Evolutionary conservation across 2,329 filamentous ascomycete species (phyloP).

Genomic region (Purpureocillium takamizusanense): DNA sequence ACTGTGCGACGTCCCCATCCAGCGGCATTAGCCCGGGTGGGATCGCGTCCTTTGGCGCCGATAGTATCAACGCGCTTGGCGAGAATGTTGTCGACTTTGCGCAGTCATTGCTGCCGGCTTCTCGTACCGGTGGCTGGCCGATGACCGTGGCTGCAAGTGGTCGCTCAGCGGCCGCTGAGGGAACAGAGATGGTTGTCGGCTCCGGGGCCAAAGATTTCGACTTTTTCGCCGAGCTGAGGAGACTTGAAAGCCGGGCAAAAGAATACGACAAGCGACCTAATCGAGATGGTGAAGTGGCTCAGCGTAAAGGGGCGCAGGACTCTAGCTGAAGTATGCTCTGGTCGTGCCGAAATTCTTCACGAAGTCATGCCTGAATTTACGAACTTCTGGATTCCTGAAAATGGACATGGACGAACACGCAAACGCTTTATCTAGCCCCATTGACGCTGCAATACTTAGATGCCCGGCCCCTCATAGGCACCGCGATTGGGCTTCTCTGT

Average conservation of each 20-base stretch:
- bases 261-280: constrained; percentile 1
- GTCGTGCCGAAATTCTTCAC: too few relatives aligned
- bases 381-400: too few relatives aligned
- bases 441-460: too few relatives aligned
- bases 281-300: not conserved
- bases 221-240: constrained; percentile 6
- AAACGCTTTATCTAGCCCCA: too few relatives aligned
- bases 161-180: not conserved
- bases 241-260: constrained; percentile 5
- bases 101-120: not conserved
- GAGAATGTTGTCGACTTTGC: not conserved
- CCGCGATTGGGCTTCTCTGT: constrained; percentile 10
- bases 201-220: constrained; percentile 1
- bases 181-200: not conserved
- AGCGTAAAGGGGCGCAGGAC: not conserved
- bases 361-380: too few relatives aligned
- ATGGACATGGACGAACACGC: too few relatives aligned
- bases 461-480: constrained; percentile 10
- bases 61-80: not conserved
- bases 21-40: constrained; percentile 3
- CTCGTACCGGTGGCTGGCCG: not conserved
- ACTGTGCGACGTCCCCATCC: constrained; percentile 4
- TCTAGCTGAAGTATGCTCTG: too few relatives aligned
- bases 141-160: too few relatives aligned
- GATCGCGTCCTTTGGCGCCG: too few relatives aligned